These are phyloP conservation scores for Thelonectria olida DNA, from an alignment of 2,329 filamentous ascomycete genomes.

Conservation along the genomic window DNA sequence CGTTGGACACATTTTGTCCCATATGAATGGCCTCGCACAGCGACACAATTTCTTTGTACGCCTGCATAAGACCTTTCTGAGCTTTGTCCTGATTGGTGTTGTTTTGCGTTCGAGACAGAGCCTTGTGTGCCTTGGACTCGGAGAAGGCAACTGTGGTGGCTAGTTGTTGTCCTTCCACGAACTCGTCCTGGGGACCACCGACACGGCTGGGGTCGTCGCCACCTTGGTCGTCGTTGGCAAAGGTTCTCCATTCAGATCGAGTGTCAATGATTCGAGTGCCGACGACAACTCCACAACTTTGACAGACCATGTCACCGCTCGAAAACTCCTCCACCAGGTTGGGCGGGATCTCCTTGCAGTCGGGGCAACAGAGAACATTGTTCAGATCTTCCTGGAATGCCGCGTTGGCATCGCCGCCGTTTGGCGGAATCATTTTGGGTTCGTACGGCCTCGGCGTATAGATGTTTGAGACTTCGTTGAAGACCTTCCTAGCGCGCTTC, in stretches of 20 bases:
- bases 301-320: slow-evolving; percentile 91
- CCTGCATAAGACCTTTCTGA: slow-evolving; percentile 82
- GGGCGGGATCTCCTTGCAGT: slow-evolving; percentile 92
- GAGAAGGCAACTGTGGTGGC: slow-evolving; percentile 88
- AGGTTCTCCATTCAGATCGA: slow-evolving; percentile 97
- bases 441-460: slow-evolving; percentile 53
- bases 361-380: slow-evolving; percentile 84
- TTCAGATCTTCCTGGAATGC: slow-evolving; percentile 85
- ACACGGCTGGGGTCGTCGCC: slow-evolving; percentile 98
- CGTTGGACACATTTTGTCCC: slow-evolving; percentile 82
- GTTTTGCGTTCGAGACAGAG: slow-evolving; percentile 85
- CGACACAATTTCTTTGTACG: slow-evolving; percentile 88
- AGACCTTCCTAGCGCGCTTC: slow-evolving; percentile 49
- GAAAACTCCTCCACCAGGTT: slow-evolving; percentile 94
- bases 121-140: slow-evolving; percentile 75
- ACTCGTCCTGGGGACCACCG: slow-evolving; percentile 89
- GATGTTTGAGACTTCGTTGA: slow-evolving; percentile 53
- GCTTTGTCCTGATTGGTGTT: slow-evolving; percentile 86
- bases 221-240: slow-evolving; percentile 96
- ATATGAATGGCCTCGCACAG: slow-evolving; percentile 88
- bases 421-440: slow-evolving; percentile 57
- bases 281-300: slow-evolving; percentile 89
- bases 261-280: slow-evolving; percentile 93
- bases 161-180: slow-evolving; percentile 89
- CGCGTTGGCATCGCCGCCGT: slow-evolving; percentile 43